phyloP scores from a whole-genome alignment of 2,329 filamentous ascomycete species.

The Pyricularia sp. region DNA sequence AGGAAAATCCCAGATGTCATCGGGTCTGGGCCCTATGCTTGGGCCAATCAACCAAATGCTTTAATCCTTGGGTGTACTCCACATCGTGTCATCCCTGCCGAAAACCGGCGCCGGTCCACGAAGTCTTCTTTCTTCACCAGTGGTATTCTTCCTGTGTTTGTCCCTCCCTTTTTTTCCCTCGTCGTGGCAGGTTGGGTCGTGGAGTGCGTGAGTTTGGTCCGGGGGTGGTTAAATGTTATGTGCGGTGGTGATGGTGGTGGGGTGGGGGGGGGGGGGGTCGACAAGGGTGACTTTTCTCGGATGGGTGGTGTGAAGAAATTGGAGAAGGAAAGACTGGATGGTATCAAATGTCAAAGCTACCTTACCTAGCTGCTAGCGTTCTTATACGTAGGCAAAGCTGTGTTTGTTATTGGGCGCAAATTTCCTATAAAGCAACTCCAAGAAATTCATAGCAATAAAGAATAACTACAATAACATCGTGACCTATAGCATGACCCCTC shows the following conservation, averaged over 20 bases:
- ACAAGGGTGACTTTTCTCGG: not conserved
- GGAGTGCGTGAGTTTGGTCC: not conserved
- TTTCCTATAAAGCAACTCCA: not conserved
- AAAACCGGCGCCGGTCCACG: not conserved
- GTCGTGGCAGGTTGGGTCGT: not conserved
- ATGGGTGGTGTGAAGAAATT: not conserved
- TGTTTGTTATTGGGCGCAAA: too few relatives aligned
- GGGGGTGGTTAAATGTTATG: not conserved
- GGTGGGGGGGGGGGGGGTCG: not conserved
- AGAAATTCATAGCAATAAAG: not conserved
- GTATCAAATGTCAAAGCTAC: not conserved
- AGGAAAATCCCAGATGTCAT: not conserved
- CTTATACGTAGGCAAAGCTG: too few relatives aligned
- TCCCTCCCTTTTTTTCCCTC: not conserved
- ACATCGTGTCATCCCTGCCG: not conserved
- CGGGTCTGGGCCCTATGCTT: not conserved
- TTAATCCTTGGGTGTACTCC: not conserved
- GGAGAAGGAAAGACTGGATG: not conserved
- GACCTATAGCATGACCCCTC: not conserved
- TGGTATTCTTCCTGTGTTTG: not conserved
- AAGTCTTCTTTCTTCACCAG: not conserved
- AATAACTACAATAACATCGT: not conserved
- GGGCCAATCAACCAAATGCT: not conserved
- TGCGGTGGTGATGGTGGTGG: not conserved
- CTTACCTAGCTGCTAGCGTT: too few relatives aligned